Evolutionary conservation across 345 rosid species (phyloP).

Genomic region (Brassica napus): Da-Ae NC_063437.1:8418501-8419000

Average conservation of each 20-base stretch:
- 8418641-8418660: slow-evolving; percentile 63
- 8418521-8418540: neutral
- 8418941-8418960: neutral
- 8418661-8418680: slow-evolving; percentile 51
- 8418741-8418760: slow-evolving; percentile 67
- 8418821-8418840: slow-evolving; percentile 49
- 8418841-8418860: slow-evolving; percentile 62
- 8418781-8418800: slow-evolving; percentile 80
- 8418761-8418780: slow-evolving; percentile 79
- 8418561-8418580: slow-evolving; percentile 78
- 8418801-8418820: slow-evolving; percentile 63
- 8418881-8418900: slow-evolving; percentile 79
- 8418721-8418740: slow-evolving; percentile 60
- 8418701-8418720: slow-evolving; percentile 43
- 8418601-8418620: slow-evolving; percentile 85
- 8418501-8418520: slow-evolving; percentile 38
- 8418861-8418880: slow-evolving; percentile 64
- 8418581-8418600: slow-evolving; percentile 91
- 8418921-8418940: neutral
- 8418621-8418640: slow-evolving; percentile 73
- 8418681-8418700: slow-evolving; percentile 50
- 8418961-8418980: neutral
- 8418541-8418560: slow-evolving; percentile 53
- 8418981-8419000: slow-evolving; percentile 69
- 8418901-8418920: slow-evolving; percentile 61